phyloP scores from a whole-genome alignment of 2,329 filamentous ascomycete species.

The Fonsecaea pugnacius region DNA sequence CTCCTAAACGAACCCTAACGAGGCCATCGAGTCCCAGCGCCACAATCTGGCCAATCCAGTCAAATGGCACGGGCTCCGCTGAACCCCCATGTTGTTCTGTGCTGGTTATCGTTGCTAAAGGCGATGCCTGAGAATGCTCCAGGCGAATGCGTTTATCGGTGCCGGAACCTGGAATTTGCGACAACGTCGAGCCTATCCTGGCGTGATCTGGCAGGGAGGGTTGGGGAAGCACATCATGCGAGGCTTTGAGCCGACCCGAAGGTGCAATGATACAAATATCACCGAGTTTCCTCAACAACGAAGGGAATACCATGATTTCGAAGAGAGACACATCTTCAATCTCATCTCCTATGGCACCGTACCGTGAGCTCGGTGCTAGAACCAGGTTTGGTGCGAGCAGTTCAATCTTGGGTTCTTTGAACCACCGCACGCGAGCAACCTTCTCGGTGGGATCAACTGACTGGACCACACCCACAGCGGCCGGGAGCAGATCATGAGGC shows the following conservation, averaged over 20 bases:
- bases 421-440: slow-evolving; percentile 63
- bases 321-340: slow-evolving; percentile 62
- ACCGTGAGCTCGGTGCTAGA: slow-evolving; percentile 49
- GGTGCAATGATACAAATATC: slow-evolving; percentile 55
- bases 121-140: neutral
- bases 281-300: slow-evolving; percentile 54
- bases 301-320: slow-evolving; percentile 58
- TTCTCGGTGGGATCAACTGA: slow-evolving; percentile 60
- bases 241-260: slow-evolving; percentile 31
- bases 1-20: slow-evolving; percentile 59
- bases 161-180: neutral
- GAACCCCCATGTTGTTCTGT: neutral
- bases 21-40: slow-evolving; percentile 59
- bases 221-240: slow-evolving; percentile 5
- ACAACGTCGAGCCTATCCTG: neutral
- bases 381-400: slow-evolving; percentile 41
- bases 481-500: slow-evolving; percentile 45
- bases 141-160: neutral
- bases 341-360: slow-evolving; percentile 48
- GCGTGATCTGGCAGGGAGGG: neutral
- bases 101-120: neutral
- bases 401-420: slow-evolving; percentile 46
- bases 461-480: slow-evolving; percentile 62
- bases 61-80: slow-evolving; percentile 31
- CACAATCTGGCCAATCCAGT: slow-evolving; percentile 64